phyloP scores from a whole-genome alignment of 176 grass and related monocot species.

The Pontederia crassipes region DNA sequence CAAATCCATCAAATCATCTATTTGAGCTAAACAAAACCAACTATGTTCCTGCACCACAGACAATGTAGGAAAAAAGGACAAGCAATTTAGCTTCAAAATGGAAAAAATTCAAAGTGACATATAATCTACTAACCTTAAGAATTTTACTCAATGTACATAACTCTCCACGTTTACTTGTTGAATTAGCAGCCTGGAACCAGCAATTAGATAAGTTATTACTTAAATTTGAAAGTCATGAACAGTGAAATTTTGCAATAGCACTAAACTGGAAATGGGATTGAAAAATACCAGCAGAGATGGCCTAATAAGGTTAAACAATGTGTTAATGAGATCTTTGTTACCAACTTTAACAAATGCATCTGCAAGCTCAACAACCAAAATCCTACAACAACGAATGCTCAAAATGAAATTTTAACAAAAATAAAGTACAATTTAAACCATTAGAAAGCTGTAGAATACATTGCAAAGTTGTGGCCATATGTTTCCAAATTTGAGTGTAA shows the following conservation, averaged over 20 bases:
- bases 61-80: constrained; percentile 3
- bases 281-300: constrained; percentile 67
- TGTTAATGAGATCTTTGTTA: constrained; percentile 49
- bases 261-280: constrained; percentile 18
- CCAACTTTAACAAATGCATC: constrained; percentile 49
- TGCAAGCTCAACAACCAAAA: constrained; percentile 57
- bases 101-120: constrained; percentile 7
- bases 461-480: too few species aligned
- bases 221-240: not conserved
- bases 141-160: constrained; percentile 62
- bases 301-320: constrained; percentile 70
- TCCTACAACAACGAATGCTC: constrained; percentile 31
- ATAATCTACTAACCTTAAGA: constrained; percentile 54
- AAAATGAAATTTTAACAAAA: not conserved
- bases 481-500: too few species aligned
- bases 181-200: constrained; percentile 37
- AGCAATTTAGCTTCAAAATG: not conserved
- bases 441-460: not conserved
- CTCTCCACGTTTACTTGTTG: constrained; percentile 52
- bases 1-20: constrained; percentile 81
- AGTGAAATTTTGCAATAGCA: not conserved
- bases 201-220: constrained; percentile 17
- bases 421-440: constrained; percentile 1
- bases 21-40: constrained; percentile 44
- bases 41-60: constrained; percentile 49